These are phyloP conservation scores for Colletotrichum acutatum DNA, from an alignment of 2,329 filamentous ascomycete genomes.

Conservation along the genomic window DNA sequence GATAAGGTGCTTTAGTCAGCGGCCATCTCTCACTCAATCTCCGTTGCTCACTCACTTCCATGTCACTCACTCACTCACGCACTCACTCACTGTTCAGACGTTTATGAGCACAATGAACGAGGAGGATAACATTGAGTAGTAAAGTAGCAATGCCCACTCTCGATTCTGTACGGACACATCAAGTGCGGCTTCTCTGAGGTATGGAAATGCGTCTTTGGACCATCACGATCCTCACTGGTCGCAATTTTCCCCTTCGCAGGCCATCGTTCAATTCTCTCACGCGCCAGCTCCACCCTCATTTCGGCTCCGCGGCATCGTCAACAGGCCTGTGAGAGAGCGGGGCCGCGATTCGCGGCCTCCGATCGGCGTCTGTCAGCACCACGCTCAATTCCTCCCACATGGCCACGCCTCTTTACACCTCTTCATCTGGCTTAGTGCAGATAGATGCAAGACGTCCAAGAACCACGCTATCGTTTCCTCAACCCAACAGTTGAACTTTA, in stretches of 20 bases:
- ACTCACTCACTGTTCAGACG: neutral
- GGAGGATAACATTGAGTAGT: neutral
- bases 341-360: neutral
- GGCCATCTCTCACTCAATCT: neutral
- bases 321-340: neutral
- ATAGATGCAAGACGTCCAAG: neutral
- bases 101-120: neutral
- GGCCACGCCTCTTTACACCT: neutral
- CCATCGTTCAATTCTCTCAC: neutral
- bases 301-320: neutral
- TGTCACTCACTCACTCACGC: neutral
- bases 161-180: no score
- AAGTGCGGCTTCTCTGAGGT: neutral
- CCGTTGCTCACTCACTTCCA: neutral
- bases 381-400: no score
- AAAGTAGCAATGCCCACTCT: no score
- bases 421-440: neutral
- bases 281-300: neutral
- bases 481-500: neutral
- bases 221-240: neutral
- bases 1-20: neutral
- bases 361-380: neutral
- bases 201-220: neutral
- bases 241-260: neutral
- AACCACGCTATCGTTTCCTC: neutral